Evolutionary conservation across 208 protist species (phyloP), one percentile per base, ranked within the genome.

Genomic region (Leptomonas pyrrhocoris): DNA sequence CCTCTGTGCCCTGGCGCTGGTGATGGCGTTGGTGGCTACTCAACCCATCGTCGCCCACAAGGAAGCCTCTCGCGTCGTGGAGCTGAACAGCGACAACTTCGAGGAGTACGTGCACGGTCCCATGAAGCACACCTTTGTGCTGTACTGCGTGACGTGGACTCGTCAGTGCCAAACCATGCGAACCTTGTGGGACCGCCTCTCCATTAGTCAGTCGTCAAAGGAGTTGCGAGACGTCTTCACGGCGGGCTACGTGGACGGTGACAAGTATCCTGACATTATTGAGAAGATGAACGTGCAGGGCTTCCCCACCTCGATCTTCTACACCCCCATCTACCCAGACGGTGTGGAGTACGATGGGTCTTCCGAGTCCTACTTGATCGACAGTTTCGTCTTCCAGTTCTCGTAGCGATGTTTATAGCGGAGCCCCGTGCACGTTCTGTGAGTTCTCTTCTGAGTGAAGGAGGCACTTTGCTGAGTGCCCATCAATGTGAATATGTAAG

Each of bases 361-460:
- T 5, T 74, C 76, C 19, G 69, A 85, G 53, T 65, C 77, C 18
- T 68, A 64, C 34, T 65, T 94, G 23, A 51, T 94, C 16, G 83
- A 90, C 43, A 94, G 89, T 55, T 94, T 94, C 74, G 79, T 94
- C 0, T 94, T 94, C 60, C 89, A 94, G 57, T 92, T 87, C 60
- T 83, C 87, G 45, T 93, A 68, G 79, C 25, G 8, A 42, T 7
- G 0, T 3, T 21, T 4, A 43, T 34, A 43, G 4, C 21, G n/a
- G 16, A n/a, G 21, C 2, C n/a, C 58, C 34, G 21, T 58, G 28
- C 19, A 3, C 23, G 51, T 36, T 9, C 28, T 27, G 28, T 15
- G 27, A 5, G 27, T 9, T 15, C 25, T 36, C 12, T 56, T 11
- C 23, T 23, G 21, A 53, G 2, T 21, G 45, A 3, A 30, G 21